These are phyloP conservation scores for Carex scoparia DNA, from an alignment of 176 grass and related monocot genomes.

Conservation along the genomic window DNA sequence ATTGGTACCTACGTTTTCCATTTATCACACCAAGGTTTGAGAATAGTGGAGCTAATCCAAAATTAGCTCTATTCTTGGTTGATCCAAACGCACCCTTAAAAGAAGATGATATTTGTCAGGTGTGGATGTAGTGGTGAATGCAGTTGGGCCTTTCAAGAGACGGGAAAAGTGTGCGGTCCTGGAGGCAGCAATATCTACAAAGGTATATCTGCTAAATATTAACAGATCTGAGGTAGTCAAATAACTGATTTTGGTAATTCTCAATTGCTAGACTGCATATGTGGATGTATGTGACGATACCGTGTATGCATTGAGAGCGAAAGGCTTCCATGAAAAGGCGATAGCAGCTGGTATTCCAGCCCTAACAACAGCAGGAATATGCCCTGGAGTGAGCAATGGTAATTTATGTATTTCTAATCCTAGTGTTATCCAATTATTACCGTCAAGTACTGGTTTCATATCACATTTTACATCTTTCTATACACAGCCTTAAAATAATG, in stretches of 20 bases:
- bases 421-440: neutral
- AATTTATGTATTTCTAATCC: neutral
- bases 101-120: conserved; percentile 24
- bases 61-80: too few relatives aligned
- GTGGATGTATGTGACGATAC: conserved; percentile 77
- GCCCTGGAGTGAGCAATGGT: conserved; percentile 96
- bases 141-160: conserved; percentile 79
- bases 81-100: neutral
- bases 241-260: neutral
- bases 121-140: conserved; percentile 75
- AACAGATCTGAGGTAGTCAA: neutral
- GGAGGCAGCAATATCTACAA: conserved; percentile 70
- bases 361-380: conserved; percentile 87
- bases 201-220: conserved; percentile 36
- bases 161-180: conserved; percentile 53
- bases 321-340: conserved; percentile 63
- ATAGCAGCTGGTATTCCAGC: conserved; percentile 64
- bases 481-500: neutral
- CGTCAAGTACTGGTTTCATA: neutral
- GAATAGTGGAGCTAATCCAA: too few relatives aligned
- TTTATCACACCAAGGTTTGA: neutral
- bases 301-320: conserved; percentile 65
- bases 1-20: neutral
- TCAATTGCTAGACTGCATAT: conserved; percentile 61
- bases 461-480: neutral